Evolutionary conservation across 73 alveolate species (phyloP).

Genomic region (Tetrahymena borealis): DNA sequence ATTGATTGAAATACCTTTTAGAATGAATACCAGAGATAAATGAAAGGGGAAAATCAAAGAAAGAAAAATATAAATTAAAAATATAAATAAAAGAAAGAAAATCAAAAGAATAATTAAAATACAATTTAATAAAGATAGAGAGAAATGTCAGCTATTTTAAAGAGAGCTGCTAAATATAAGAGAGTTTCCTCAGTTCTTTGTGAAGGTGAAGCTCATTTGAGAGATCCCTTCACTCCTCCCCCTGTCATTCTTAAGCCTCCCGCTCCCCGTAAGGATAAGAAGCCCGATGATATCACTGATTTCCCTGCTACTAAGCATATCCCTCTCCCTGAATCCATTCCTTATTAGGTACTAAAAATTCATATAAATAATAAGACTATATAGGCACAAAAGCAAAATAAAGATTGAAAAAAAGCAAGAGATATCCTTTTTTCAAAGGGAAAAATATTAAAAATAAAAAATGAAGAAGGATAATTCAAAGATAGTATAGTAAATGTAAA

Average conservation of each 20-base stretch:
- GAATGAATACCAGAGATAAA: not conserved
- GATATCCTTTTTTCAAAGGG: not conserved
- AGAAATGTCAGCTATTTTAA: slow-evolving; percentile 39
- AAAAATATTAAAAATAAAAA: slow-evolving; percentile 27
- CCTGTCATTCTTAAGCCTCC: slow-evolving; percentile 36
- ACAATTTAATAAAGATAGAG: not conserved
- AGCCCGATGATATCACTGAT: slow-evolving; percentile 79
- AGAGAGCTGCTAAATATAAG: slow-evolving; percentile 44
- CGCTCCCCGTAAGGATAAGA: slow-evolving; percentile 34
- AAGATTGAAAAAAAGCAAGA: not conserved
- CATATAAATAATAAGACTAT: not conserved
- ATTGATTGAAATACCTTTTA: not conserved
- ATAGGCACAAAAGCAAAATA: not conserved
- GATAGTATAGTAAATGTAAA: not conserved
- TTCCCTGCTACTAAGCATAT: slow-evolving; percentile 55
- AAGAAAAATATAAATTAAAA: not conserved
- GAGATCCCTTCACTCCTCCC: slow-evolving; percentile 37
- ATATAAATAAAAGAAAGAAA: not conserved
- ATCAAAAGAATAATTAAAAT: not conserved
- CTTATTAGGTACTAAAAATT: slow-evolving; percentile 2
- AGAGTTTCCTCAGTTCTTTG: slow-evolving; percentile 26
- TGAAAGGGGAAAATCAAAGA: not conserved
- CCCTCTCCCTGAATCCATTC: slow-evolving; percentile 38
- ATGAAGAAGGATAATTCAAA: not conserved
- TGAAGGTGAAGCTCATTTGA: slow-evolving; percentile 46